Evolutionary conservation across 2,329 filamentous ascomycete genomes (phyloP).

Genomic region (Sporothrix globosa): DNA sequence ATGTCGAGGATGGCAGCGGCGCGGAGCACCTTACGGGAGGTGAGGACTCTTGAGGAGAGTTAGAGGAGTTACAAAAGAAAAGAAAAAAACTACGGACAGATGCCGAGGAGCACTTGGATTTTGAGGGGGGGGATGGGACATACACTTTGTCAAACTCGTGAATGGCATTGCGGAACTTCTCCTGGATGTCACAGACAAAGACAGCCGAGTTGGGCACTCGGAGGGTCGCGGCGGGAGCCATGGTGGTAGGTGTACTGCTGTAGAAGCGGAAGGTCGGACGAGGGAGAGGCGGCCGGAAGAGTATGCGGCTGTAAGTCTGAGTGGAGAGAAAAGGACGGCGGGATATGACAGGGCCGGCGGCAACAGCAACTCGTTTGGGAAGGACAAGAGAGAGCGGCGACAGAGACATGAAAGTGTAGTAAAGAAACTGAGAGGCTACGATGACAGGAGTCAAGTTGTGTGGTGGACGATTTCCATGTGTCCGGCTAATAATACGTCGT

Average conservation of each 20-base stretch:
- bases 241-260: constrained; percentile 15
- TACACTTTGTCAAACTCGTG: constrained; percentile 83
- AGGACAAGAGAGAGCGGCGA: not conserved
- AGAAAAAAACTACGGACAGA: not conserved
- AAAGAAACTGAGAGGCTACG: not conserved
- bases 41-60: constrained; percentile 60
- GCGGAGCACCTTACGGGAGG: constrained; percentile 68
- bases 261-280: not conserved
- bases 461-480: constrained; percentile 5
- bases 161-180: constrained; percentile 84
- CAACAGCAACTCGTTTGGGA: not conserved
- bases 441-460: not conserved
- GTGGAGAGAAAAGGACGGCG: not conserved
- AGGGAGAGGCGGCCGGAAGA: not conserved
- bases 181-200: constrained; percentile 88
- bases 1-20: constrained; percentile 68
- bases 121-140: constrained; percentile 37
- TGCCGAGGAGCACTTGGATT: not conserved
- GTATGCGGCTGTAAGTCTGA: not conserved
- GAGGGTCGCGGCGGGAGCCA: constrained; percentile 23
- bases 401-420: not conserved
- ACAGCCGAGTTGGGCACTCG: constrained; percentile 47
- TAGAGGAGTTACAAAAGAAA: not conserved
- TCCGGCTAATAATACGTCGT: constrained; percentile 20
- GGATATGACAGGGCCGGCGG: not conserved